phyloP scores from a whole-genome alignment of 1,139 yeast genomes.

The Yamadazyma epiphylla region DNA sequence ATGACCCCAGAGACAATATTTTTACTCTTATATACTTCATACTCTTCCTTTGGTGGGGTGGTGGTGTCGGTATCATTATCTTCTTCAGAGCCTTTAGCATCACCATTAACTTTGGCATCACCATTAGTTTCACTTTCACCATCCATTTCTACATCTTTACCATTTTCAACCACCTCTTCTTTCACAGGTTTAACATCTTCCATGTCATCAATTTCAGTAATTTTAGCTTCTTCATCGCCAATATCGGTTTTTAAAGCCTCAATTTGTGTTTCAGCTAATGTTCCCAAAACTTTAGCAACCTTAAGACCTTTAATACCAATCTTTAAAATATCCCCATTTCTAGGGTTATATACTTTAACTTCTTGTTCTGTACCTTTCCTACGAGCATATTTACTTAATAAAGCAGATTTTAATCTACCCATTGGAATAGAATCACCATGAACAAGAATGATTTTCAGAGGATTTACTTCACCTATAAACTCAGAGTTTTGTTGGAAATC shows the following conservation, averaged over 20 bases:
- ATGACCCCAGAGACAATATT: constrained; percentile 77
- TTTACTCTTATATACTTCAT: constrained; percentile 22
- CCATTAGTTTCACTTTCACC: constrained; percentile 5
- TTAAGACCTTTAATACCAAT: constrained; percentile 80
- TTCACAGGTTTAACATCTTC: constrained; percentile 14
- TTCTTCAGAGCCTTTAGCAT: constrained; percentile 16
- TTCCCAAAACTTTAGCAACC: constrained; percentile 81
- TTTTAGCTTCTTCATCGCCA: constrained; percentile 15
- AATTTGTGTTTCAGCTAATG: constrained; percentile 58
- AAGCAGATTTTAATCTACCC: constrained; percentile 94
- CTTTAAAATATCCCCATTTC: constrained; percentile 78
- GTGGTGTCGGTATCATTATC: no score
- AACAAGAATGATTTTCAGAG: constrained; percentile 79
- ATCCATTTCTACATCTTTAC: constrained; percentile 8
- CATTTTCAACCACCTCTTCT: constrained; percentile 16
- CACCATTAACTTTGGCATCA: constrained; percentile 14
- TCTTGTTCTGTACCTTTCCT: constrained; percentile 86
- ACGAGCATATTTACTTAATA: constrained; percentile 78
- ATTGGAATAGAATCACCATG: constrained; percentile 98
- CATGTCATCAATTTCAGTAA: constrained; percentile 15
- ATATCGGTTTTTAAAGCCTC: constrained; percentile 27
- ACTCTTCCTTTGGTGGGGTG: constrained; percentile 10
- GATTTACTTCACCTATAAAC: constrained; percentile 83
- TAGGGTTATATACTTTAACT: constrained; percentile 89
- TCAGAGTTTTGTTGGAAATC: constrained; percentile 92